Percentiles rank a stretch among this genome's conserved stretches.
Conservation (phyloP, 306 rosid genomes). For the Gillenia trifoliata region DNA sequence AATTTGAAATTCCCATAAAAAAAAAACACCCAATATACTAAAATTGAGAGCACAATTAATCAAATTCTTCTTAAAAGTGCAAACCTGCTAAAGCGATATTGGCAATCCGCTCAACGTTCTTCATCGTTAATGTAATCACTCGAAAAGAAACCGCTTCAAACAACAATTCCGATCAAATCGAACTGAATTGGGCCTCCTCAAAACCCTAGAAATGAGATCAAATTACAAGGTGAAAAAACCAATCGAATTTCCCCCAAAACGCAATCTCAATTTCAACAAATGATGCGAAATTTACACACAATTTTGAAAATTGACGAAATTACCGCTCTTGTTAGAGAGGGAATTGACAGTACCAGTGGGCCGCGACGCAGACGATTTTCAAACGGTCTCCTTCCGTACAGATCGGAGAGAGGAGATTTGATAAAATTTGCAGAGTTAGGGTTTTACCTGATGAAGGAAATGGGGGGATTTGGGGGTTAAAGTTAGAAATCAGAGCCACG, state of each 20-base stretch:
- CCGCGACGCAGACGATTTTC: conserved; percentile 23
- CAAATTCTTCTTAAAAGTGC: neutral
- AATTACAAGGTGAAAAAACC: neutral
- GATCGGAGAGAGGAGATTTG: conserved; percentile 47
- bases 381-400: conserved; percentile 26
- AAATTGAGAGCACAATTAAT: neutral
- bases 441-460: conserved; percentile 36
- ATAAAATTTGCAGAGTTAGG: conserved; percentile 44
- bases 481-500: neutral
- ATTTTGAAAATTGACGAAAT: neutral
- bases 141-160: conserved; percentile 8
- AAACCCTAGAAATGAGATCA: conserved; percentile 22
- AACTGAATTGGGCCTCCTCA: conserved; percentile 38
- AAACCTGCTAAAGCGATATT: conserved; percentile 85
- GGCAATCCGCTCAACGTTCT: conserved; percentile 76
- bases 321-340: neutral
- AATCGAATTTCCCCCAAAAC: neutral
- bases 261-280: neutral
- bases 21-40: neutral
- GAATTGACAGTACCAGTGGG: conserved; percentile 29
- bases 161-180: conserved; percentile 28
- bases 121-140: conserved; percentile 39
- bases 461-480: neutral
- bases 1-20: neutral
- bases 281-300: neutral